Percentiles rank a stretch among this genome's conserved stretches.
Evolutionary conservation across 2,329 filamentous ascomycete genomes (phyloP).

Genomic region (Mycosphaerella sp.): DNA sequence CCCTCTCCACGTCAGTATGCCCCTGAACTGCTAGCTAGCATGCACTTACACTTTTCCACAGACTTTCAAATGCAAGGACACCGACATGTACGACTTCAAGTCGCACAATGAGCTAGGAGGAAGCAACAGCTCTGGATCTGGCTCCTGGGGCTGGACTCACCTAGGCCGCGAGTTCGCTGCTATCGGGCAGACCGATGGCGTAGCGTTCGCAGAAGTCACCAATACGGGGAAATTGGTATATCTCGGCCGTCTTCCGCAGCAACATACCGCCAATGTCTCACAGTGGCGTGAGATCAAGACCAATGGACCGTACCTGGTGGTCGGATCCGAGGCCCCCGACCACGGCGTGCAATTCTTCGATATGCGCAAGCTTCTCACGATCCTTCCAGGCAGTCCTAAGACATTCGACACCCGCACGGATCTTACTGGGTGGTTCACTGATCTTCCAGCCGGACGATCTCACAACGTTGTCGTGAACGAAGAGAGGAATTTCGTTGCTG

Average conservation of each 20-base stretch:
- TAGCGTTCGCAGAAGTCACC: constrained; percentile 51
- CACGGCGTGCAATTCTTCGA: constrained; percentile 61
- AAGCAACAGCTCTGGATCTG: constrained; percentile 39
- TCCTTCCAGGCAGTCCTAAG: constrained; percentile 41
- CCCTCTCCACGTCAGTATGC: constrained; percentile 22
- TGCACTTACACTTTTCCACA: constrained; percentile 26
- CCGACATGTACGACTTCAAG: constrained; percentile 46
- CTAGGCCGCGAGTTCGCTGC: constrained; percentile 51
- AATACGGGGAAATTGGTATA: constrained; percentile 49
- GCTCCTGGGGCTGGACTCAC: constrained; percentile 51
- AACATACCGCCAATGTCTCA: constrained; percentile 39
- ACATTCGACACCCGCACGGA: constrained; percentile 38
- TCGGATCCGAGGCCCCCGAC: constrained; percentile 41
- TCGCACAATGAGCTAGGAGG: constrained; percentile 51
- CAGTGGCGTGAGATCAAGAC: constrained; percentile 50
- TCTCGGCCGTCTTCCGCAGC: constrained; percentile 49
- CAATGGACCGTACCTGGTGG: constrained; percentile 41
- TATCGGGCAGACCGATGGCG: constrained; percentile 51
- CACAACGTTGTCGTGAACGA: constrained; percentile 52
- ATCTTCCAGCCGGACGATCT: constrained; percentile 43
- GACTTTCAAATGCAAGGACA: constrained; percentile 37
- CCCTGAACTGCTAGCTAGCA: background rate
- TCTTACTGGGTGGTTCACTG: constrained; percentile 39
- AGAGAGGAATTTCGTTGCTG: constrained; percentile 46
- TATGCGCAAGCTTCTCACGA: constrained; percentile 50